These are phyloP conservation scores for Thoreauomyces humboldtii DNA, from an alignment of 192 early-diverging fungal species.

Conservation along the genomic window DNA sequence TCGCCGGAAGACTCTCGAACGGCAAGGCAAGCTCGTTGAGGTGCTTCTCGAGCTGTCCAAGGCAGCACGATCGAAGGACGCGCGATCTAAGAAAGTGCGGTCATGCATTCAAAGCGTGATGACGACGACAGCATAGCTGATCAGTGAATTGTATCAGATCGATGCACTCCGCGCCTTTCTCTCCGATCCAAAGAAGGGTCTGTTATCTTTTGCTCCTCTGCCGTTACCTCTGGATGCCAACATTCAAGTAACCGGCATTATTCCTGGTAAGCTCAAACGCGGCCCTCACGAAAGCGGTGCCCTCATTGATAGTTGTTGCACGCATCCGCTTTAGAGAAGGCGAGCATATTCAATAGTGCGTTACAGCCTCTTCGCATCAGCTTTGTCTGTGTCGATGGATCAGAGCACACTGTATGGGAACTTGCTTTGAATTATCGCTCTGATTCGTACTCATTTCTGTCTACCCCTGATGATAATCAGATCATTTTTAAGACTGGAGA, in stretches of 20 bases:
- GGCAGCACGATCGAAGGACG: constrained; percentile 78
- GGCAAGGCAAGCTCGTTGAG: constrained; percentile 84
- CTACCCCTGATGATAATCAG: constrained; percentile 18
- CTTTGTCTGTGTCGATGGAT: constrained; percentile 81
- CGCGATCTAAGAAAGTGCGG: constrained; percentile 78
- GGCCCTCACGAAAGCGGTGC: no score
- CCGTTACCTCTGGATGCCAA: constrained; percentile 88
- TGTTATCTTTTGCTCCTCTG: constrained; percentile 78
- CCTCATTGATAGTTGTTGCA: not conserved
- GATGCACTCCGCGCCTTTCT: constrained; percentile 75
- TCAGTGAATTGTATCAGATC: constrained; percentile 51
- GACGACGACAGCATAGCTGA: not conserved
- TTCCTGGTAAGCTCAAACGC: constrained; percentile 68
- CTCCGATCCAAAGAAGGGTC: constrained; percentile 78
- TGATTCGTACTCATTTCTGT: not conserved
- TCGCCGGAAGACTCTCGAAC: constrained; percentile 69
- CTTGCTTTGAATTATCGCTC: not conserved
- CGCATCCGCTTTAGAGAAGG: constrained; percentile 64
- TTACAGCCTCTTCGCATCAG: constrained; percentile 83
- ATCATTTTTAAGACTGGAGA: constrained; percentile 98
- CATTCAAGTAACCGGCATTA: constrained; percentile 84
- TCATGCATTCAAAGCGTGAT: not conserved
- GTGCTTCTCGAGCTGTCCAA: constrained; percentile 72
- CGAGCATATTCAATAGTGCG: constrained; percentile 87
- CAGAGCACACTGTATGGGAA: constrained; percentile 77